Evolutionary conservation across 208 protist species (phyloP).

Genomic region (Borovskyia barvae): DNA sequence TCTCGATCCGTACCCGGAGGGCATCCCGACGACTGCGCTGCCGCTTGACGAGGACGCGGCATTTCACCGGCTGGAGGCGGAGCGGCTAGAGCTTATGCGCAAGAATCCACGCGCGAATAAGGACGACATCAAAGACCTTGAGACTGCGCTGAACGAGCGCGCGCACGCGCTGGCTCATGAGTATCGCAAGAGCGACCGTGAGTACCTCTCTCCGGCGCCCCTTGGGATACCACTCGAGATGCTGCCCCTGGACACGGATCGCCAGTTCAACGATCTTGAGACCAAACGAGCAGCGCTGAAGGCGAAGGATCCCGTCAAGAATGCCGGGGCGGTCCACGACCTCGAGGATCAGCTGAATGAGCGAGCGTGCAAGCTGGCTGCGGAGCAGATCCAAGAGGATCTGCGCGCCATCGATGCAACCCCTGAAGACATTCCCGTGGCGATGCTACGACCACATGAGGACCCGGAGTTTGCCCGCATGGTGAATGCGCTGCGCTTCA

Average conservation of each 20-base stretch:
- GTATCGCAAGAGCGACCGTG: conserved; percentile 44
- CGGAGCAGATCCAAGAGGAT: conserved; percentile 63
- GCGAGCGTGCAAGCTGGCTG: conserved; percentile 54
- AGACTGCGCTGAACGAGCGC: conserved; percentile 65
- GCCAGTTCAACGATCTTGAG: conserved; percentile 62
- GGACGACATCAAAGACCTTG: conserved; percentile 45
- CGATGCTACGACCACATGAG: conserved; percentile 53
- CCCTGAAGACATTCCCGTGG: conserved; percentile 55
- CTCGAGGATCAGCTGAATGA: conserved; percentile 79
- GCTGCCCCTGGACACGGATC: conserved; percentile 66
- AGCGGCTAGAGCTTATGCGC: conserved; percentile 50
- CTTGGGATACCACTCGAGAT: conserved; percentile 58
- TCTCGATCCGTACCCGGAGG: conserved; percentile 48
- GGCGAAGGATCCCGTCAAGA: conserved; percentile 43
- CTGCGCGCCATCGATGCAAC: conserved; percentile 43
- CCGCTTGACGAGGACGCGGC: conserved; percentile 47
- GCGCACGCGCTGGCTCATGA: conserved; percentile 48
- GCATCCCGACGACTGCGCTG: conserved; percentile 46
- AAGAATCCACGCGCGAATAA: conserved; percentile 52
- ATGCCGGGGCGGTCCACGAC: conserved; percentile 47
- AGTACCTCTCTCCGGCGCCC: conserved; percentile 66
- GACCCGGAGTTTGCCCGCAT: conserved; percentile 64
- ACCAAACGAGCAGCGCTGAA: conserved; percentile 54
- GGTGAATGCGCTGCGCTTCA: conserved; percentile 44
- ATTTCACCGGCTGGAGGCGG: conserved; percentile 60